A percentile compares a stretch with the other conserved stretches of the same genome.
These are phyloP conservation scores for Thermoascus crustaceus DNA, from an alignment of 2,329 filamentous ascomycete species.

Conservation along the genomic window DNA sequence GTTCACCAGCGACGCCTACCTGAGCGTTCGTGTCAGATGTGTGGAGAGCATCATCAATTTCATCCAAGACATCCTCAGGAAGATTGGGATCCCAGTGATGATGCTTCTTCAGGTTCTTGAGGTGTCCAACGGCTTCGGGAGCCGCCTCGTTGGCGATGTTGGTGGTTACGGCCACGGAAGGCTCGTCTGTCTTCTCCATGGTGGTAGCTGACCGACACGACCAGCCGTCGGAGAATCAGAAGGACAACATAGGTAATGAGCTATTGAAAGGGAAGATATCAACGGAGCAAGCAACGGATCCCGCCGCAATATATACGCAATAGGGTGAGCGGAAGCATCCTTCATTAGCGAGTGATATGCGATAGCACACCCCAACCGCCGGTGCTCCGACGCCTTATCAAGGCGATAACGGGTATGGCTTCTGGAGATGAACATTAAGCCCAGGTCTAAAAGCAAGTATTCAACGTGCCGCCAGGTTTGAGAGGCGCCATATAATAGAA, in stretches of 20 bases:
- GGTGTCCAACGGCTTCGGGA: conserved; percentile 21
- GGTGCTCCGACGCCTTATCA: conserved; percentile 1
- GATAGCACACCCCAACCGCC: neutral
- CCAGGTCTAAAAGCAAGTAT: too few relatives aligned
- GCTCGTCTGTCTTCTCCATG: conserved; percentile 13
- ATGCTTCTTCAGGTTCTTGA: conserved; percentile 51
- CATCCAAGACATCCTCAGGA: conserved; percentile 53
- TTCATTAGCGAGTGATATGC: neutral
- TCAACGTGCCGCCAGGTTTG: too few relatives aligned
- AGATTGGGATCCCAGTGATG: conserved; percentile 59
- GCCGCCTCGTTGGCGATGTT: conserved; percentile 14
- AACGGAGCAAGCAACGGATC: too few relatives aligned
- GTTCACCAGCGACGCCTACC: conserved; percentile 49
- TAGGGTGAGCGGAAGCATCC: neutral
- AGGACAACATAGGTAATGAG: too few relatives aligned
- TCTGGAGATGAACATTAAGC: too few relatives aligned
- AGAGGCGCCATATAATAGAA: too few relatives aligned
- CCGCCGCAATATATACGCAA: neutral
- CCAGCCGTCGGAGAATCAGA: neutral
- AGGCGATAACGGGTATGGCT: too few relatives aligned
- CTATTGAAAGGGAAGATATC: too few relatives aligned
- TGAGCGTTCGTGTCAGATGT: conserved; percentile 50
- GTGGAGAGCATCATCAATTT: conserved; percentile 51
- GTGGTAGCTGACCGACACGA: conserved; percentile 48
- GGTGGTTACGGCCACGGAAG: conserved; percentile 14